Percentiles rank a stretch among this genome's conserved stretches.
Evolutionary conservation across 768 basidiomycete genomes (phyloP).

Genomic region (Termitomyces sp.): DNA sequence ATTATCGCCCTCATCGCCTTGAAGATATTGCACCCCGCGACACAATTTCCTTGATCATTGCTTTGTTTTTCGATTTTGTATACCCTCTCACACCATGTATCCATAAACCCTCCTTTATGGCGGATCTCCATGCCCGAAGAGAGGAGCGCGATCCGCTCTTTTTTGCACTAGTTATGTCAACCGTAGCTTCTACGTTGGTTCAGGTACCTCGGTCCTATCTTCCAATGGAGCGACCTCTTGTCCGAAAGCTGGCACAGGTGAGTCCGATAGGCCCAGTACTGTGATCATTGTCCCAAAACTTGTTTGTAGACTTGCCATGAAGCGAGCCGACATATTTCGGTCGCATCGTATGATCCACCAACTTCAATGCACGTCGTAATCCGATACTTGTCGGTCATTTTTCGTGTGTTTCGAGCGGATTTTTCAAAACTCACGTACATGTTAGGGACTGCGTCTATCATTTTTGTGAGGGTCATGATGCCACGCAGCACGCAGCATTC

Average conservation of each 20-base stretch:
- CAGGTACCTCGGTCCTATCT: constrained; percentile 87
- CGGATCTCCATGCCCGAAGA: constrained; percentile 72
- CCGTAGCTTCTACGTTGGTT: constrained; percentile 81
- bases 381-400: constrained; percentile 71
- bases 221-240: constrained; percentile 79
- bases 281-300: neutral
- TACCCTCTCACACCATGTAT: constrained; percentile 89
- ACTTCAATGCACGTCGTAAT: constrained; percentile 82
- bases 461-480: constrained; percentile 85
- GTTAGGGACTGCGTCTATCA: constrained; percentile 78
- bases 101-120: constrained; percentile 89
- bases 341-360: constrained; percentile 79
- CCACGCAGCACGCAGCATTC: constrained; percentile 82
- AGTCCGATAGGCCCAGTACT: constrained; percentile 2
- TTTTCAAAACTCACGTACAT: constrained; percentile 2
- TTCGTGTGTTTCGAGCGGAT: neutral
- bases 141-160: constrained; percentile 90
- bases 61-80: constrained; percentile 91
- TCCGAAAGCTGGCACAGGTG: constrained; percentile 73
- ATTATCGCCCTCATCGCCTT: constrained; percentile 69
- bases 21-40: constrained; percentile 81
- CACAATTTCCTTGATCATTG: constrained; percentile 75
- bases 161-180: constrained; percentile 87
- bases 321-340: constrained; percentile 75
- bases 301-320: constrained; percentile 60